Conservation (phyloP, 2,329 filamentous ascomycete genomes). For the Myriosclerotinia curreyana region DNA sequence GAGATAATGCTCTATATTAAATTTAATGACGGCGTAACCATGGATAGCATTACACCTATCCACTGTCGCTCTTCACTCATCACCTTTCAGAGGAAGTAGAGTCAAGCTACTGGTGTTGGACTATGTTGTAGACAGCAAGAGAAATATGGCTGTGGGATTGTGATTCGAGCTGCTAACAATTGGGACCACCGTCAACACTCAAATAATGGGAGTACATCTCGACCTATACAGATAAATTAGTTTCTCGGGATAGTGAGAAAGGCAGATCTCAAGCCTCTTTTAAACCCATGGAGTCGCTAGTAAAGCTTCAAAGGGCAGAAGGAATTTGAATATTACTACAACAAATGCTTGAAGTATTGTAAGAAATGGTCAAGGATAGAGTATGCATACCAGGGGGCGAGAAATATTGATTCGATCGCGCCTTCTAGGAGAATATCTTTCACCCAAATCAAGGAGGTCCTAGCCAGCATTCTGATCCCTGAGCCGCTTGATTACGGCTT, state of each 20-base stretch:
- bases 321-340: neutral
- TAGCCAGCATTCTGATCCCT: slow-evolving; percentile 19
- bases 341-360: neutral
- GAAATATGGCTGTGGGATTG: too few relatives aligned
- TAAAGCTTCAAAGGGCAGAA: neutral
- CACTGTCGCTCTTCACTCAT: too few relatives aligned
- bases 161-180: too few relatives aligned
- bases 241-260: neutral
- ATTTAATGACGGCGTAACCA: too few relatives aligned
- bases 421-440: too few relatives aligned
- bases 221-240: neutral
- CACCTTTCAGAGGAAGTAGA: too few relatives aligned
- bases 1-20: too few relatives aligned
- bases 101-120: too few relatives aligned
- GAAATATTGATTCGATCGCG: neutral
- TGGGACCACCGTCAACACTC: too few relatives aligned
- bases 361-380: too few relatives aligned
- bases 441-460: neutral
- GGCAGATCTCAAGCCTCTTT: neutral
- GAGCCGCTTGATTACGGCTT: slow-evolving; percentile 42
- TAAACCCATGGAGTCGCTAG: neutral
- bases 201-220: neutral
- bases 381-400: neutral
- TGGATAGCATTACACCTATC: too few relatives aligned
- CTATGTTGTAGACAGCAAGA: too few relatives aligned